phyloP scores from a whole-genome alignment of 257 asterid species.

The Euphrasia confusa region DNA sequence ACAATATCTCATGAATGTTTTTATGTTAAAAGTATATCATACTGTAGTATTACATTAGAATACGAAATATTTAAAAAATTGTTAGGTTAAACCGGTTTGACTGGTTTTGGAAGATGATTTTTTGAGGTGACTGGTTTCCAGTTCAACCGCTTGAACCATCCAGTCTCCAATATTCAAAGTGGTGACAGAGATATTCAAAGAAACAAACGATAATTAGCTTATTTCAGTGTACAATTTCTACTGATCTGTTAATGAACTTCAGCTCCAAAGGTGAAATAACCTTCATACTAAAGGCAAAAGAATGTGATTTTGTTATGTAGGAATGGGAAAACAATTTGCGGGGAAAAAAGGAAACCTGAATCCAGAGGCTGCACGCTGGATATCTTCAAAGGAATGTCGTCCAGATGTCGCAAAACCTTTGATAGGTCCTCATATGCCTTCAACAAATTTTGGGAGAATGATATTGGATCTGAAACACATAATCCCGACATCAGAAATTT shows the following conservation, averaged over 20 bases:
- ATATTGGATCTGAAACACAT: conserved; percentile 67
- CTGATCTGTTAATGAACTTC: background rate
- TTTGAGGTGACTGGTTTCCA: no score
- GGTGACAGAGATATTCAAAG: background rate
- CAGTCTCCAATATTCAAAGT: background rate
- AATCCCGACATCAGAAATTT: conserved; percentile 17
- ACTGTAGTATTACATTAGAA: no score
- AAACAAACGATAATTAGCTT: background rate
- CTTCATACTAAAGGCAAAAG: background rate
- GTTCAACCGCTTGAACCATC: no score
- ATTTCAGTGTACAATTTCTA: background rate
- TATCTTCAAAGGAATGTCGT: conserved; percentile 76
- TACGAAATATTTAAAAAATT: no score
- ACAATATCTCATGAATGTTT: no score
- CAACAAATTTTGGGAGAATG: conserved; percentile 54
- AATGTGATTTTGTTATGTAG: conserved; percentile 15
- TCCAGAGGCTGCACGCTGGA: conserved; percentile 93
- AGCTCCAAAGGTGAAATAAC: conserved; percentile 13
- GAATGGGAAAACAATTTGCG: conserved; percentile 4
- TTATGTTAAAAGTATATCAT: no score
- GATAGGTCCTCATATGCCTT: conserved; percentile 80
- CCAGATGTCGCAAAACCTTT: conserved; percentile 71
- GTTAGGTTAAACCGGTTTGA: no score
- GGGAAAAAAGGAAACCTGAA: conserved; percentile 52
- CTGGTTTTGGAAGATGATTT: no score